Conservation (phyloP, 352 stramenopile genomes). For the Pythium monospermum region DNA sequence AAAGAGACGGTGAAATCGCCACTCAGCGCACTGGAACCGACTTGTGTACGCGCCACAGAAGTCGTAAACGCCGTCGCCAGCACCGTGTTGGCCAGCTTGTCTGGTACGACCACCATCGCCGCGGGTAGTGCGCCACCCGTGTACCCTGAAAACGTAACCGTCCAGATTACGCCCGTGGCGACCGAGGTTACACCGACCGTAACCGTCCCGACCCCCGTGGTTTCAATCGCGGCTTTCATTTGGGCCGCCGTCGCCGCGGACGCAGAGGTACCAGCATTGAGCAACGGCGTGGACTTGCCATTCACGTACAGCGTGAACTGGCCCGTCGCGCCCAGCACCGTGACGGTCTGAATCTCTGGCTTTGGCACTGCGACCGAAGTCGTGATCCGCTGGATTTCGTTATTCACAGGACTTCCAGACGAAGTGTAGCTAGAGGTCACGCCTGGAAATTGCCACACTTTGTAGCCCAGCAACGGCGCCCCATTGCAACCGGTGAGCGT, state of each 20-base stretch:
- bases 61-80: conserved; percentile 41
- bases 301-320: conserved; percentile 76
- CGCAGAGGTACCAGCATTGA: conserved; percentile 31
- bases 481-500: conserved; percentile 75
- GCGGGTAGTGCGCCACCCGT: conserved; percentile 38
- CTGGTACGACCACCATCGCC: conserved; percentile 46
- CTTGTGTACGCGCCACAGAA: conserved; percentile 34
- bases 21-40: conserved; percentile 42
- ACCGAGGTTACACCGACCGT: conserved; percentile 32
- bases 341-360: conserved; percentile 73
- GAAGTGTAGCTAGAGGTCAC: conserved; percentile 67
- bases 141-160: conserved; percentile 54
- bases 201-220: conserved; percentile 50
- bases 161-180: conserved; percentile 56
- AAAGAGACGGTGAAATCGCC: conserved; percentile 85
- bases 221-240: conserved; percentile 51
- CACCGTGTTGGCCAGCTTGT: conserved; percentile 54
- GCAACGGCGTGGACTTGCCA: conserved; percentile 37
- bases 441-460: conserved; percentile 90
- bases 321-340: conserved; percentile 50
- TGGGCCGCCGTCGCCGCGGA: conserved; percentile 26
- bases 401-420: conserved; percentile 69
- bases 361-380: conserved; percentile 56
- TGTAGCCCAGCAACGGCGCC: conserved; percentile 86
- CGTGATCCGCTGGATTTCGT: conserved; percentile 89